These are phyloP conservation scores for Polygonum maritimum DNA, from an alignment of 148 eudicot genomes.

Conservation along the genomic window DNA sequence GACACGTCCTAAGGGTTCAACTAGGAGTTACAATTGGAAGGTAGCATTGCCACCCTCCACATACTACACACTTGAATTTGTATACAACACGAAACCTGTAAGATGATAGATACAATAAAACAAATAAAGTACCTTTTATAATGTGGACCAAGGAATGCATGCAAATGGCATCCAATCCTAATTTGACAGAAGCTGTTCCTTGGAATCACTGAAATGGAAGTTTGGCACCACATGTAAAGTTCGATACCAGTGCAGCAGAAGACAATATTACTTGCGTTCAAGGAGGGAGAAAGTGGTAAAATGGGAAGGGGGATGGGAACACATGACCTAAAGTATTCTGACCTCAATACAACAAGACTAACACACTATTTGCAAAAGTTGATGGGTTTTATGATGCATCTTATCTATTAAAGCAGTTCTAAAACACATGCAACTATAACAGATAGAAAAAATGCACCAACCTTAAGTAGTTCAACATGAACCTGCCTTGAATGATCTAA, in stretches of 20 bases:
- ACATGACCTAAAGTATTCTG: no score
- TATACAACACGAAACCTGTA: slow-evolving; percentile 18
- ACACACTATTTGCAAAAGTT: no score
- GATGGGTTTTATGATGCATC: background rate
- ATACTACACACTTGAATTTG: slow-evolving; percentile 58
- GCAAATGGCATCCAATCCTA: slow-evolving; percentile 64
- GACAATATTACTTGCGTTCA: background rate
- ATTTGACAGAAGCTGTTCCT: slow-evolving; percentile 40
- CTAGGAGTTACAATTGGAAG: slow-evolving; percentile 47
- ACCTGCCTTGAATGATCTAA: slow-evolving; percentile 38
- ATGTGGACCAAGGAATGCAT: slow-evolving; percentile 56
- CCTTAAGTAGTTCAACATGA: slow-evolving; percentile 43
- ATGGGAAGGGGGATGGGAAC: background rate
- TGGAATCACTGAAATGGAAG: slow-evolving; percentile 29
- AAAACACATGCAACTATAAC: background rate
- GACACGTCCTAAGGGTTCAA: slow-evolving; percentile 46
- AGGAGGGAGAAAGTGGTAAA: background rate
- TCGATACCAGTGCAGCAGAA: background rate
- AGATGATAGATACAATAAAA: background rate
- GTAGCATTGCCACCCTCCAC: slow-evolving; percentile 56
- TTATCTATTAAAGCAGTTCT: background rate
- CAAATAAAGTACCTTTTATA: slow-evolving; percentile 41
- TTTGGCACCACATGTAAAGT: background rate
- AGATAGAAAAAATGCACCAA: slow-evolving; percentile 10
- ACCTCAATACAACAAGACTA: background rate